A percentile compares a stretch with the other conserved stretches of the same genome.
phyloP scores from a whole-genome alignment of 2,329 filamentous ascomycete species.

The Capronia americana region DNA sequence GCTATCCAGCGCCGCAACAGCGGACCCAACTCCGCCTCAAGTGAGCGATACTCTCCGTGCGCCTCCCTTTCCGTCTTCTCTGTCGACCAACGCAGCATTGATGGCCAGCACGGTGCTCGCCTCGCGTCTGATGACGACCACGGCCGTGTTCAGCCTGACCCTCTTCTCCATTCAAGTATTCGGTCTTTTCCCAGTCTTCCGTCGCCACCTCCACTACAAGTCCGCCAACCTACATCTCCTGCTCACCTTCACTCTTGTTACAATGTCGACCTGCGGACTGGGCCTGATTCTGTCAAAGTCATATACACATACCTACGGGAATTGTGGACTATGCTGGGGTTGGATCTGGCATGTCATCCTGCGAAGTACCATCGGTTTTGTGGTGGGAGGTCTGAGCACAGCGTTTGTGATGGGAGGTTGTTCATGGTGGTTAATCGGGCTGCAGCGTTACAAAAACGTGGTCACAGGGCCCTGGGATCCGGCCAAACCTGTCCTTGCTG shows the following conservation, averaged over 20 bases:
- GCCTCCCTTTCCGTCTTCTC: conserved; percentile 62
- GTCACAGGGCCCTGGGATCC: conserved; percentile 98
- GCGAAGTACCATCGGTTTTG: conserved; percentile 71
- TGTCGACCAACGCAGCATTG: conserved; percentile 93
- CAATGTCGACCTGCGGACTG: conserved; percentile 79
- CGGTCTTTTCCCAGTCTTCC: conserved; percentile 94
- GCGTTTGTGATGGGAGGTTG: conserved; percentile 86
- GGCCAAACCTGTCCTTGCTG: conserved; percentile 69
- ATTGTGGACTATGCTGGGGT: conserved; percentile 53
- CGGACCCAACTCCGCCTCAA: conserved; percentile 19
- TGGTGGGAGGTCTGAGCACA: conserved; percentile 76
- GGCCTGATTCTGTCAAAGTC: conserved; percentile 63
- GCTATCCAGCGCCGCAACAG: conserved; percentile 18
- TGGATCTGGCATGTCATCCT: conserved; percentile 59
- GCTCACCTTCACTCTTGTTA: conserved; percentile 76
- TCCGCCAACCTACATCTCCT: conserved; percentile 81
- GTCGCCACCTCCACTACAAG: conserved; percentile 82
- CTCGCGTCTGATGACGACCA: conserved; percentile 84
- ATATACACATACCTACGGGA: conserved; percentile 45
- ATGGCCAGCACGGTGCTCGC: conserved; percentile 97
- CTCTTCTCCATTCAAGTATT: conserved; percentile 98
- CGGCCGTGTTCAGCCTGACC: conserved; percentile 92
- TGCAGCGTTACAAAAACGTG: conserved; percentile 99
- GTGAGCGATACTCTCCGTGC: conserved; percentile 26
- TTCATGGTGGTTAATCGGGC: conserved; percentile 95